A percentile compares a stretch with the other conserved stretches of the same genome.
Conservation (phyloP, 2,329 filamentous ascomycete species). For the Drechslera avenae region DNA sequence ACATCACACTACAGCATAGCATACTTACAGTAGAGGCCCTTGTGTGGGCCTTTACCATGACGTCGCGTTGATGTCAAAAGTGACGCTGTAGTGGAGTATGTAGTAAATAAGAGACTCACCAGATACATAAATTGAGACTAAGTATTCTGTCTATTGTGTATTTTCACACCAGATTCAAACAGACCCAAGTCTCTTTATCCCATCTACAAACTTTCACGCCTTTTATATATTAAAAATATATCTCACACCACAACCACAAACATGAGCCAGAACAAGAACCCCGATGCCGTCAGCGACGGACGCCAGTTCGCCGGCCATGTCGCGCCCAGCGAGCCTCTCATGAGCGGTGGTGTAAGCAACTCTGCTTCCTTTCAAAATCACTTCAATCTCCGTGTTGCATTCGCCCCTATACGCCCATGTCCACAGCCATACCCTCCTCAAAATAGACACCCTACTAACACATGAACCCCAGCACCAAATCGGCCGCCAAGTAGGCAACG, state of each 20-base stretch:
- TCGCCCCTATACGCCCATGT: background rate
- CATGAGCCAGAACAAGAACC: slow-evolving; percentile 56
- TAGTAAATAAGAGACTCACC: background rate
- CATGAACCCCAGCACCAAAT: slow-evolving; percentile 62
- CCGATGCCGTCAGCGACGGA: slow-evolving; percentile 58
- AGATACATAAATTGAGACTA: background rate
- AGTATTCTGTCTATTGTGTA: background rate
- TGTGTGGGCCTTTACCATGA: too few relatives aligned
- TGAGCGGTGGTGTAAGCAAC: slow-evolving; percentile 59
- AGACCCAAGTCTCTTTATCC: background rate
- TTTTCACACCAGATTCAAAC: background rate
- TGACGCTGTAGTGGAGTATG: slow-evolving; percentile 8
- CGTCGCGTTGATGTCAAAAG: slow-evolving; percentile 22
- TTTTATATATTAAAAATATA: slow-evolving; percentile 15
- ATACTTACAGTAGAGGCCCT: too few relatives aligned
- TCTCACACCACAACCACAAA: slow-evolving; percentile 55
- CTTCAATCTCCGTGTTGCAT: too few relatives aligned
- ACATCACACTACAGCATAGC: background rate
- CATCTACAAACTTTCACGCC: background rate
- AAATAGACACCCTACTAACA: too few relatives aligned
- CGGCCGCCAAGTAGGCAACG: slow-evolving; percentile 64
- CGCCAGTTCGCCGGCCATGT: slow-evolving; percentile 62
- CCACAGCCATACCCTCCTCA: background rate
- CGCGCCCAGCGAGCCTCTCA: slow-evolving; percentile 59
- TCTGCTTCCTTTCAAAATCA: too few relatives aligned